Evolutionary conservation across 2,329 filamentous ascomycete genomes (phyloP).

Genomic region (Microdochium paspali): DNA sequence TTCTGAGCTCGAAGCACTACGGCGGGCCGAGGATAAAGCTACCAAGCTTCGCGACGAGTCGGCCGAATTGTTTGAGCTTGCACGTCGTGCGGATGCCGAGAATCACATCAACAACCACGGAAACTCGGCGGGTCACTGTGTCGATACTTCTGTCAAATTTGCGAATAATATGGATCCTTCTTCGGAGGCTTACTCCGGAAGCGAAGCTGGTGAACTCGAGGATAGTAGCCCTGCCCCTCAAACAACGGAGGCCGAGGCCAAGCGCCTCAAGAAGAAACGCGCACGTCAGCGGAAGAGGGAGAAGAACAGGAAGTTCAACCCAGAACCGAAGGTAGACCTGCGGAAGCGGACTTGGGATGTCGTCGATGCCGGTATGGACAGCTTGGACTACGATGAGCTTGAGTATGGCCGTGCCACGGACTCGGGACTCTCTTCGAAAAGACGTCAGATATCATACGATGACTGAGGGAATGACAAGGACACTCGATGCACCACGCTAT

Average conservation of each 20-base stretch:
- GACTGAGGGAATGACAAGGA: constrained; percentile 19
- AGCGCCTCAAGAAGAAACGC: constrained; percentile 24
- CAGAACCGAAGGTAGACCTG: constrained; percentile 45
- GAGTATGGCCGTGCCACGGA: constrained; percentile 11
- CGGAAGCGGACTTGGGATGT: constrained; percentile 60
- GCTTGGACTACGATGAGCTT: constrained; percentile 48
- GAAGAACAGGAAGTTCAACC: constrained; percentile 28
- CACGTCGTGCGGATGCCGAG: constrained; percentile 3
- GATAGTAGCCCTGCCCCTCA: constrained; percentile 12
- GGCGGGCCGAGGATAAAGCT: constrained; percentile 38
- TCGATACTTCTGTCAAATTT: constrained; percentile 3
- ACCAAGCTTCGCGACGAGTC: constrained; percentile 12
- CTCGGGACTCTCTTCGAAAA: constrained; percentile 22
- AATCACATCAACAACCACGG: background rate
- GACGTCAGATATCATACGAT: constrained; percentile 37
- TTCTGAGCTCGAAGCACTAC: constrained; percentile 69
- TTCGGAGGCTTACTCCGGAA: constrained; percentile 4
- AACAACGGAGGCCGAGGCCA: constrained; percentile 13
- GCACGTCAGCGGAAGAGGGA: constrained; percentile 21
- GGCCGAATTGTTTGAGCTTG: constrained; percentile 5
- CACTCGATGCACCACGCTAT: too few species aligned
- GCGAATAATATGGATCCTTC: background rate
- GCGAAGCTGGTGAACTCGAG: constrained; percentile 23
- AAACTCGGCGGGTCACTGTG: background rate
- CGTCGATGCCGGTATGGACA: constrained; percentile 50